Percentiles rank a stretch among this genome's conserved stretches.
Evolutionary conservation across 345 rosid genomes (phyloP).

Genomic region (Adansonia digitata): DNA sequence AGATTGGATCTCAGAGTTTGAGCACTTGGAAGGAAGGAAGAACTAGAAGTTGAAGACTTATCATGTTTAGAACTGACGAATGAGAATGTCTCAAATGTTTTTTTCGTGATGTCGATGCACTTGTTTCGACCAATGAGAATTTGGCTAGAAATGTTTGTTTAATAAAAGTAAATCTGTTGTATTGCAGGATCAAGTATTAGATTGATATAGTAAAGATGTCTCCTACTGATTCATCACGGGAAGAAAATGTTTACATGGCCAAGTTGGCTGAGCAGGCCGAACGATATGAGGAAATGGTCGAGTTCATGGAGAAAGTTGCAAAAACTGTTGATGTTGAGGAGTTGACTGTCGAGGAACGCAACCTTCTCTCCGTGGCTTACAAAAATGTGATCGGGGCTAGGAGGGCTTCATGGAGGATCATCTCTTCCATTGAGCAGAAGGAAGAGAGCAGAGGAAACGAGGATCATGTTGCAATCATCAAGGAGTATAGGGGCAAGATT

Average conservation of each 20-base stretch:
- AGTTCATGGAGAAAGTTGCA: constrained; percentile 93
- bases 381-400: constrained; percentile 96
- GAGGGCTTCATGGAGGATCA: constrained; percentile 99
- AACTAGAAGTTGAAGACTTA: neutral
- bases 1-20: neutral
- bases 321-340: constrained; percentile 81
- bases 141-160: too few relatives aligned
- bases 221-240: constrained; percentile 62
- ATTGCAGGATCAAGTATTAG: constrained; percentile 19
- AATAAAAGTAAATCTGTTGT: neutral
- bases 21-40: neutral
- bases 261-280: constrained; percentile 97
- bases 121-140: too few relatives aligned
- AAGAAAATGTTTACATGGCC: constrained; percentile 91
- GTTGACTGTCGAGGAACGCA: constrained; percentile 90
- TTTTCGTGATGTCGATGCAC: too few relatives aligned
- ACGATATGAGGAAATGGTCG: constrained; percentile 97
- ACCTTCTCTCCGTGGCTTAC: constrained; percentile 93
- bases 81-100: too few relatives aligned
- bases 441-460: constrained; percentile 91
- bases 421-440: constrained; percentile 97
- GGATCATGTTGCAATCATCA: constrained; percentile 68
- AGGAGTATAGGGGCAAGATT: constrained; percentile 85
- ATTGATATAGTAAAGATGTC: constrained; percentile 46
- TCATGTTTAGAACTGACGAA: neutral